Evolutionary conservation across 352 stramenopile genomes (phyloP).

Genomic region (Phytophthora chlamydospora): DNA sequence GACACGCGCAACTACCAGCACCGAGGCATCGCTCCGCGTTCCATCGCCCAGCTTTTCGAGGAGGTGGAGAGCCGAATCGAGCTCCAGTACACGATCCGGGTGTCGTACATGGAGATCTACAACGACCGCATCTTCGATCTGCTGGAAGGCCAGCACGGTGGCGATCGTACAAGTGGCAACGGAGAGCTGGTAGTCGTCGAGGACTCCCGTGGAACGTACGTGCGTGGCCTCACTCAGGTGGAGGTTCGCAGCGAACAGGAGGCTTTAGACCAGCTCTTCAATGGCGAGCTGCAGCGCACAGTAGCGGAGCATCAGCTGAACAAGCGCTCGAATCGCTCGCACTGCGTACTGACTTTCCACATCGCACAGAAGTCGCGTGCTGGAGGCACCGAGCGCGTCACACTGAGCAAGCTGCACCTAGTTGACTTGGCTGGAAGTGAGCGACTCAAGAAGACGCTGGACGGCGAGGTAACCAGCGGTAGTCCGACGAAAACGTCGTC

Average conservation of each 20-base stretch:
- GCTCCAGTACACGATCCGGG: conserved; percentile 84
- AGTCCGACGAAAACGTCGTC: conserved; percentile 24
- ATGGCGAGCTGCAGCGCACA: conserved; percentile 91
- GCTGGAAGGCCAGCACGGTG: conserved; percentile 47
- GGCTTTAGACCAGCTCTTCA: conserved; percentile 92
- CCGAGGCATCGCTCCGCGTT: conserved; percentile 86
- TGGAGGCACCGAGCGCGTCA: conserved; percentile 74
- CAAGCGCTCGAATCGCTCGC: conserved; percentile 93
- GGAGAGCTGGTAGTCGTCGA: conserved; percentile 88
- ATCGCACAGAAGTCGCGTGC: conserved; percentile 89
- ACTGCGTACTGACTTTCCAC: conserved; percentile 94
- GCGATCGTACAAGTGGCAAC: conserved; percentile 18
- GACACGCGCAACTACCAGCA: conserved; percentile 93
- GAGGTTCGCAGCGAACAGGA: conserved; percentile 84
- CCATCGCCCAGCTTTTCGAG: conserved; percentile 90
- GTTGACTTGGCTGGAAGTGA: conserved; percentile 96
- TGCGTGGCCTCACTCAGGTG: conserved; percentile 89
- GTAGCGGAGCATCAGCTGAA: conserved; percentile 95
- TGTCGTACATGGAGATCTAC: conserved; percentile 97
- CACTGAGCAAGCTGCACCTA: conserved; percentile 92
- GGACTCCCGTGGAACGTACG: conserved; percentile 79
- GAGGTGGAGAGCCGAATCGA: conserved; percentile 91
- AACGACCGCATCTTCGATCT: conserved; percentile 96
- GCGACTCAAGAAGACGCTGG: conserved; percentile 93
- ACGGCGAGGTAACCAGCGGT: conserved; percentile 41